Conservation (phyloP, 2,329 filamentous ascomycete species). For the Talaromyces sp. region DNA sequence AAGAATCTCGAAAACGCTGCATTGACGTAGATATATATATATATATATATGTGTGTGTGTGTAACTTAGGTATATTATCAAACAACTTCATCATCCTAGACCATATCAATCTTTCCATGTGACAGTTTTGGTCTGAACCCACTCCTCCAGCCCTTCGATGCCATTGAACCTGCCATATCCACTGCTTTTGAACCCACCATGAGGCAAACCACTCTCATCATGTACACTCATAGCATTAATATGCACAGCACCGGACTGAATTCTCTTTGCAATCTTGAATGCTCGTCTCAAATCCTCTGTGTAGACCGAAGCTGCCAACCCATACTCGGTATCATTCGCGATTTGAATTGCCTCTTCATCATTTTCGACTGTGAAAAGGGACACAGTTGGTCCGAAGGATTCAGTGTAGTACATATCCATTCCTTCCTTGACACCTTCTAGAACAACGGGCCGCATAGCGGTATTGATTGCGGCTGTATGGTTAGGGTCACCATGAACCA, state of each 20-base stretch:
- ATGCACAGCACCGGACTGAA: constrained; percentile 12
- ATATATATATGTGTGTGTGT: no score
- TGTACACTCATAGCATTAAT: constrained; percentile 15
- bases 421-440: constrained; percentile 59
- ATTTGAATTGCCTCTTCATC: constrained; percentile 40
- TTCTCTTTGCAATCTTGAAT: background rate
- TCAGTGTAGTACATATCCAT: constrained; percentile 62
- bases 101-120: constrained; percentile 8
- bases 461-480: constrained; percentile 20
- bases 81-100: no score
- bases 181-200: constrained; percentile 11
- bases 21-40: background rate
- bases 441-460: constrained; percentile 58
- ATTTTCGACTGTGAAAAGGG: constrained; percentile 52
- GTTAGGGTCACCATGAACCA: background rate
- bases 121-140: constrained; percentile 10
- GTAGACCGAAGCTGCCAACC: constrained; percentile 38
- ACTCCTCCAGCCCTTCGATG: constrained; percentile 6
- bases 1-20: background rate
- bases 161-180: constrained; percentile 13
- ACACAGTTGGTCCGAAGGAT: constrained; percentile 68
- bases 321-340: constrained; percentile 42
- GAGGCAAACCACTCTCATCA: constrained; percentile 9
- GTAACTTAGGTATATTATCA: no score
- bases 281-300: constrained; percentile 37